Evolutionary conservation across 805 yeast genomes (phyloP).

Genomic region (Teunomyces panamensis): DNA sequence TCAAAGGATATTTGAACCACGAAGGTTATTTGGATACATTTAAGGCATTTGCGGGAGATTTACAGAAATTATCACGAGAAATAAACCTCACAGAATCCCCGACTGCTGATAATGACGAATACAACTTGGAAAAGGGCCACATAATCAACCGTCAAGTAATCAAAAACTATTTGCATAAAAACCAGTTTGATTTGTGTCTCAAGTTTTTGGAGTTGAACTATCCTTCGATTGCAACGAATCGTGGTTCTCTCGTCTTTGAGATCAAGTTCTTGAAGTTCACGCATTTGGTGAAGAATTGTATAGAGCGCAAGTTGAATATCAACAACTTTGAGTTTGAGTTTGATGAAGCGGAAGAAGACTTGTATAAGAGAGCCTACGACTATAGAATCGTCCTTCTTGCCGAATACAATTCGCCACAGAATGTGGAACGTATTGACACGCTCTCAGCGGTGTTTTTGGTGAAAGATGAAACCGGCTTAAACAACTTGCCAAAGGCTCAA

Average conservation of each 20-base stretch:
- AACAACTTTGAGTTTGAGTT: constrained; percentile 15
- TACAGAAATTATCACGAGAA: constrained; percentile 17
- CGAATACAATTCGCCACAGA: constrained; percentile 9
- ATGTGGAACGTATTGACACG: constrained; percentile 13
- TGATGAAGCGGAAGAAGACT: constrained; percentile 11
- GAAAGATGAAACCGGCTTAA: constrained; percentile 14
- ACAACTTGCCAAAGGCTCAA: constrained; percentile 20
- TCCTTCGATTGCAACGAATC: neutral
- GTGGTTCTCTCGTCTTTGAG: constrained; percentile 18
- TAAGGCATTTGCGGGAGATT: constrained; percentile 31
- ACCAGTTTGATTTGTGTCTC: constrained; percentile 45
- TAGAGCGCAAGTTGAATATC: constrained; percentile 16
- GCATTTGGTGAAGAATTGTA: constrained; percentile 18
- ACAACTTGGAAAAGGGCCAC: constrained; percentile 14
- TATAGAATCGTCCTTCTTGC: constrained; percentile 17
- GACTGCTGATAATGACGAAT: neutral
- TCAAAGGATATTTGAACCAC: constrained; percentile 37
- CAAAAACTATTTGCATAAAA: constrained; percentile 37
- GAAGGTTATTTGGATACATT: constrained; percentile 39
- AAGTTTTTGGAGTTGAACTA: constrained; percentile 34
- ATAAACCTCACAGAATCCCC: neutral
- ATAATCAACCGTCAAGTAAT: constrained; percentile 39
- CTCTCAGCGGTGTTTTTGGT: constrained; percentile 24
- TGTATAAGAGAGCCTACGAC: constrained; percentile 17
- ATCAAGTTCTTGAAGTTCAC: constrained; percentile 24